phyloP scores from a whole-genome alignment of 2,329 filamentous ascomycete genomes.

The Camillea tinctor region DNA sequence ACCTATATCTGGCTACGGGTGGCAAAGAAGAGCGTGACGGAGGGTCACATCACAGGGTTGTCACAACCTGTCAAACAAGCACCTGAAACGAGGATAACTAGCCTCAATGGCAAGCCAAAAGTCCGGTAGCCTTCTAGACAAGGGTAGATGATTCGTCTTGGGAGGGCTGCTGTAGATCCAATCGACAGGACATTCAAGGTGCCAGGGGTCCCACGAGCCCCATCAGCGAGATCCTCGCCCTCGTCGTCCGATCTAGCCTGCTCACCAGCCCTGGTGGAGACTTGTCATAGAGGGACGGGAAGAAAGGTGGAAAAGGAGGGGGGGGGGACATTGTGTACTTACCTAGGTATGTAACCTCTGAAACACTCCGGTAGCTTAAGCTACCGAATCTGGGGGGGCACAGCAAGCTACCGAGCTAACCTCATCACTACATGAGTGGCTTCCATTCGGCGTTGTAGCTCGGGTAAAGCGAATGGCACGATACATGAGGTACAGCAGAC shows the following conservation, averaged over 20 bases:
- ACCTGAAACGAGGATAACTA: too few species aligned
- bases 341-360: neutral
- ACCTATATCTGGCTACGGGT: neutral
- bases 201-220: too few species aligned
- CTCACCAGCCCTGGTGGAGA: neutral
- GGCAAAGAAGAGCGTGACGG: neutral
- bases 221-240: too few species aligned
- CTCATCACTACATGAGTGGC: neutral
- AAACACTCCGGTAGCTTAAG: neutral
- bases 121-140: too few species aligned
- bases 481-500: neutral
- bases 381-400: neutral
- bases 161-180: too few species aligned
- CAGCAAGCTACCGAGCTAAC: neutral
- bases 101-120: too few species aligned
- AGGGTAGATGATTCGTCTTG: too few species aligned
- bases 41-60: too few species aligned
- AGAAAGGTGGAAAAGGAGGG: neutral
- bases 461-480: neutral
- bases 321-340: neutral
- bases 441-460: neutral
- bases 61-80: too few species aligned
- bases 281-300: neutral
- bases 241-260: too few species aligned
- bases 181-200: too few species aligned